Evolutionary conservation across 306 rosid genomes (phyloP).

Genomic region (Castanea mollissima): DNA sequence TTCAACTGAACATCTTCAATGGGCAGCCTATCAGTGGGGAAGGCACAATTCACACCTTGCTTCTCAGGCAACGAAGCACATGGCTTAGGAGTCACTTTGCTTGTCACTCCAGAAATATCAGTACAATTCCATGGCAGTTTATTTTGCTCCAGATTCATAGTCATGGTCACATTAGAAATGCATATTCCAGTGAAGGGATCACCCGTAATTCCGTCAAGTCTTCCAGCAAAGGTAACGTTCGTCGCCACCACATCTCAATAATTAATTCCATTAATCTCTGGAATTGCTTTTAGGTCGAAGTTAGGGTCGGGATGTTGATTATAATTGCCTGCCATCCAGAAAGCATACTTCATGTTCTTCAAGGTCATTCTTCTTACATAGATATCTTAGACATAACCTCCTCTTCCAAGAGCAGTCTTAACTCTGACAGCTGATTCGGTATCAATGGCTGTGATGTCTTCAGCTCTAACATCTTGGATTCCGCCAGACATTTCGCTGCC

Average conservation of each 20-base stretch:
- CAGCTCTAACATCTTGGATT: conserved; percentile 59
- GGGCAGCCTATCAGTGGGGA: conserved; percentile 46
- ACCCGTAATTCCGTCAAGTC: conserved; percentile 47
- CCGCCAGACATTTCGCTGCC: conserved; percentile 97
- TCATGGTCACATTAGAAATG: conserved; percentile 45
- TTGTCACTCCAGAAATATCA: conserved; percentile 45
- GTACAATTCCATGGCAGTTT: conserved; percentile 66
- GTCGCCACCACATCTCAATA: conserved; percentile 47
- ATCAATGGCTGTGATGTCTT: conserved; percentile 49
- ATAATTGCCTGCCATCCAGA: conserved; percentile 70
- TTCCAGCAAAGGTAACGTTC: conserved; percentile 45
- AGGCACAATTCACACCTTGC: conserved; percentile 33
- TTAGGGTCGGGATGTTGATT: conserved; percentile 43
- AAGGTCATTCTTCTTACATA: conserved; percentile 47
- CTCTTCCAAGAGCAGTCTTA: conserved; percentile 64
- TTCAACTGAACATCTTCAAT: conserved; percentile 51
- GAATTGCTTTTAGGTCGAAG: conserved; percentile 58
- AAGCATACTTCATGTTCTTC: conserved; percentile 58
- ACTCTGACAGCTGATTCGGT: conserved; percentile 64
- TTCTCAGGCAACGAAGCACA: conserved; percentile 48
- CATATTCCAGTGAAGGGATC: conserved; percentile 62
- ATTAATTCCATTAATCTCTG: conserved; percentile 45
- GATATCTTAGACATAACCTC: conserved; percentile 64
- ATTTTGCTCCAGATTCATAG: conserved; percentile 11
- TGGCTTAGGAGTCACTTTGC: conserved; percentile 53